Evolutionary conservation across 371 early-diverging fungal genomes (phyloP).

Genomic region (Lichtheimia hyalospora): DNA sequence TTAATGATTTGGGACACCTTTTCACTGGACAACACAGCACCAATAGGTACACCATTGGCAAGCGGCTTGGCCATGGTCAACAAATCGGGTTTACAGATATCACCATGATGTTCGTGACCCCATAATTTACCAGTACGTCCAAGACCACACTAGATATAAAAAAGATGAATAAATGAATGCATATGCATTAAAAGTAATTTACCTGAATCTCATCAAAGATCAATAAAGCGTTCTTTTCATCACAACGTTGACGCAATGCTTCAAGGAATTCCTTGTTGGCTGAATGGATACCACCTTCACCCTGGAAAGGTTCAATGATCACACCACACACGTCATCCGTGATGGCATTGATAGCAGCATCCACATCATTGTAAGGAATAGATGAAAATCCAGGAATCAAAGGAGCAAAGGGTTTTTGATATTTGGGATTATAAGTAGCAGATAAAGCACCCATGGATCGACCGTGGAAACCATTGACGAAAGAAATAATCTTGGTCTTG

Average conservation of each 20-base stretch:
- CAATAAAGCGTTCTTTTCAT: slow-evolving; percentile 80
- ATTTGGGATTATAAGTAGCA: slow-evolving; percentile 88
- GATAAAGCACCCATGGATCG: slow-evolving; percentile 92
- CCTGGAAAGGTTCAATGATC: slow-evolving; percentile 95
- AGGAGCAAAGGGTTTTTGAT: slow-evolving; percentile 90
- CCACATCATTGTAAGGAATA: slow-evolving; percentile 72
- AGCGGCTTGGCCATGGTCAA: slow-evolving; percentile 94
- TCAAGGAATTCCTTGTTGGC: slow-evolving; percentile 73
- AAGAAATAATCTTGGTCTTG: slow-evolving; percentile 72
- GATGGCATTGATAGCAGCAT: slow-evolving; percentile 55
- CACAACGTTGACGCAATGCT: slow-evolving; percentile 74
- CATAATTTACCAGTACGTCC: slow-evolving; percentile 92
- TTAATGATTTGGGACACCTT: slow-evolving; percentile 80
- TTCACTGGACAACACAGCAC: slow-evolving; percentile 79
- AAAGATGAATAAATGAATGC: background rate
- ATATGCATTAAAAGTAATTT: slow-evolving; percentile 6
- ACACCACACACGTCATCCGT: slow-evolving; percentile 86
- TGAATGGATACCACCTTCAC: slow-evolving; percentile 89
- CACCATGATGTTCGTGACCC: slow-evolving; percentile 75
- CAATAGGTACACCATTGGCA: slow-evolving; percentile 96
- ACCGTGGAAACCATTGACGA: slow-evolving; percentile 92
- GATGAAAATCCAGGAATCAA: slow-evolving; percentile 83
- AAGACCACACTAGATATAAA: slow-evolving; percentile 89
- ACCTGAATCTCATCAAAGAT: slow-evolving; percentile 97
- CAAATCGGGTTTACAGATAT: slow-evolving; percentile 85